phyloP scores from a whole-genome alignment of 164 flowering plant species.

The Magnolia kwangsiensis region DNA sequence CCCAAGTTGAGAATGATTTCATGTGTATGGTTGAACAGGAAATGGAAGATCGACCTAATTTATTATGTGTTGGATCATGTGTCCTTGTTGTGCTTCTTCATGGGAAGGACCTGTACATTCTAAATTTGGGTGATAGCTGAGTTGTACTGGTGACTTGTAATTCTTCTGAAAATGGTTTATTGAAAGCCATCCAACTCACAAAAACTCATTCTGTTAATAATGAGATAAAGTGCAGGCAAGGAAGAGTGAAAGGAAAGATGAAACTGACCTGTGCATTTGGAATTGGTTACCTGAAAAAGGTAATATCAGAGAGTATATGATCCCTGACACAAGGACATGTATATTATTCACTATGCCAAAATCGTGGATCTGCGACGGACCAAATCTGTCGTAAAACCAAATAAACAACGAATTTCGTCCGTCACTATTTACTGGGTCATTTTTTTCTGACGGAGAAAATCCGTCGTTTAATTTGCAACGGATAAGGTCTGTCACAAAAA shows the following conservation, averaged over 20 bases:
- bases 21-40: conserved; percentile 32
- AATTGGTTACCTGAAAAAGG: conserved; percentile 34
- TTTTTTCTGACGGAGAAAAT: too few relatives aligned
- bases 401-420: too few relatives aligned
- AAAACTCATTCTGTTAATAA: conserved; percentile 31
- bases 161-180: background rate
- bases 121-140: conserved; percentile 33
- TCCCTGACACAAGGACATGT: background rate
- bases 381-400: too few relatives aligned
- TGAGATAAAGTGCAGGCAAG: conserved; percentile 16
- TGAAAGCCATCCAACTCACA: conserved; percentile 27
- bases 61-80: conserved; percentile 33
- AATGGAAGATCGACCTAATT: conserved; percentile 33
- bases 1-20: conserved; percentile 33
- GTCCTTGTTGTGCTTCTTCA: conserved; percentile 30
- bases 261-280: conserved; percentile 31
- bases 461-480: too few relatives aligned
- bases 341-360: too few relatives aligned
- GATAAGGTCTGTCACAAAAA: too few relatives aligned
- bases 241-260: conserved; percentile 34
- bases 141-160: conserved; percentile 24
- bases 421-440: too few relatives aligned
- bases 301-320: background rate
- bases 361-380: too few relatives aligned
- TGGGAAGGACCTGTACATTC: conserved; percentile 23